Evolutionary conservation across 2,329 filamentous ascomycete genomes (phyloP), one percentile per base, ranked within the genome.

Genomic region (Fusarium subglutinans): DNA sequence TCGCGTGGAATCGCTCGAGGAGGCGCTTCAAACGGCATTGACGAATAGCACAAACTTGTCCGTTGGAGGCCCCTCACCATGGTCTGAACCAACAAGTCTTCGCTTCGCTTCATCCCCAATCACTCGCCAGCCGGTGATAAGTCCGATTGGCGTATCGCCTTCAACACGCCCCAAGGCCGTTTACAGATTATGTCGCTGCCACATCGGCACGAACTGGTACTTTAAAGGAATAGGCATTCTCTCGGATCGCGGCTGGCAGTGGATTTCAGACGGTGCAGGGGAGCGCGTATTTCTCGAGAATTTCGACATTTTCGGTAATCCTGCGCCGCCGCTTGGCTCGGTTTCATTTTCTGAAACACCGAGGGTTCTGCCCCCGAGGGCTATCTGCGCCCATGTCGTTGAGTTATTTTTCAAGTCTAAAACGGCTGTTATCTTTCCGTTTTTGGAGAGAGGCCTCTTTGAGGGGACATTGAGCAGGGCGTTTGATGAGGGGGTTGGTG

Each of bases 211-310:
- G 5, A 74, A 74, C 14, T 75, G 72, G 72, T 74, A 74, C 6
- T 74, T 74, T 12, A 74, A 74, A 28, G 72, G 72, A 9, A 69
- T 74, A 20, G 72, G 72, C 1, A 75, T 74, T 13, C 20, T 74
- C 2, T 74, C 72, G 18, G 48, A 61, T 24, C 60, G 72, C 7
- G 72, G 72, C 5, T 55, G 63, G 50, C 63, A 74, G 37, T 74
- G 72, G 72, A 75, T 74, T 14, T 72, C 72, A 6, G 69, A 74
- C 15, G 72, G 72, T 24, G 72, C 72, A 30, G 72, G 72, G 4
- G 58, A 74, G 26, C 72, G 72, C 37, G 57, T 72, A 18, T 74
- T 75, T 56, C 45, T 74, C 11, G 68, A 74, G 5, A 74, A 74
- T 1, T 74, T 74, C 17, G 72, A 66, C 48, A 56, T 74, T 35